Percentiles rank a stretch among this genome's conserved stretches.
These are phyloP conservation scores for Cladosporium cucumerinum DNA, from an alignment of 2,329 filamentous ascomycete species.

Conservation along the genomic window DNA sequence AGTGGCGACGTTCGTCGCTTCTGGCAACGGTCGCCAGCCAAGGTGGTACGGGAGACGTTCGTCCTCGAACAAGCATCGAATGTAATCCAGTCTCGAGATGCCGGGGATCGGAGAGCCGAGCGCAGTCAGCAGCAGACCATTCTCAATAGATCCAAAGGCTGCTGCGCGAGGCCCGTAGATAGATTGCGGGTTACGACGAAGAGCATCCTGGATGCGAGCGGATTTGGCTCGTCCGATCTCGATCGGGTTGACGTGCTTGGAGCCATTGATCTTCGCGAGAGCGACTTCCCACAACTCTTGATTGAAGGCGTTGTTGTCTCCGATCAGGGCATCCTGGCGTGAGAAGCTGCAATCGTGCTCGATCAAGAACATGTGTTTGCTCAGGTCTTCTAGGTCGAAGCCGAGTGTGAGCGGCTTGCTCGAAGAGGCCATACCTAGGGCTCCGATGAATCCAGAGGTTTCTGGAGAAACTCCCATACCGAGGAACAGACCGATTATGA, in stretches of 20 bases:
- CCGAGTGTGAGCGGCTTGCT: conserved; percentile 16
- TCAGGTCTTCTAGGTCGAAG: conserved; percentile 27
- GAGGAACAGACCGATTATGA: not conserved
- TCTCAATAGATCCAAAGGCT: not conserved
- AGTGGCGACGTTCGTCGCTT: not conserved
- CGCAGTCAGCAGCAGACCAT: not conserved
- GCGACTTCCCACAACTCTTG: not conserved
- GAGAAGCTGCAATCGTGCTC: conserved; percentile 29
- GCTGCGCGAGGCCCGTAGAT: not conserved
- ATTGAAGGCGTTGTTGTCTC: not conserved
- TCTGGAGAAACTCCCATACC: not conserved
- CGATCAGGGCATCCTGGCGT: not conserved
- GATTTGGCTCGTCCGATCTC: not conserved
- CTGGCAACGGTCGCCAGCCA: not conserved
- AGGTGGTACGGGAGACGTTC: not conserved
- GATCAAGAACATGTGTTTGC: conserved; percentile 26
- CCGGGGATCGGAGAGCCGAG: not conserved
- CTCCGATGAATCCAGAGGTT: not conserved
- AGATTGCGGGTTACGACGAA: not conserved
- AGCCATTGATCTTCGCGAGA: not conserved
- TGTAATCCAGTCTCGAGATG: not conserved
- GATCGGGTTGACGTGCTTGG: not conserved
- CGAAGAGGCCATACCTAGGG: not conserved
- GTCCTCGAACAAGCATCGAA: not conserved
- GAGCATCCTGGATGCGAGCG: not conserved